Conservation (phyloP, 2,329 filamentous ascomycete genomes). For the Rhexocercosporidium sp. region DNA sequence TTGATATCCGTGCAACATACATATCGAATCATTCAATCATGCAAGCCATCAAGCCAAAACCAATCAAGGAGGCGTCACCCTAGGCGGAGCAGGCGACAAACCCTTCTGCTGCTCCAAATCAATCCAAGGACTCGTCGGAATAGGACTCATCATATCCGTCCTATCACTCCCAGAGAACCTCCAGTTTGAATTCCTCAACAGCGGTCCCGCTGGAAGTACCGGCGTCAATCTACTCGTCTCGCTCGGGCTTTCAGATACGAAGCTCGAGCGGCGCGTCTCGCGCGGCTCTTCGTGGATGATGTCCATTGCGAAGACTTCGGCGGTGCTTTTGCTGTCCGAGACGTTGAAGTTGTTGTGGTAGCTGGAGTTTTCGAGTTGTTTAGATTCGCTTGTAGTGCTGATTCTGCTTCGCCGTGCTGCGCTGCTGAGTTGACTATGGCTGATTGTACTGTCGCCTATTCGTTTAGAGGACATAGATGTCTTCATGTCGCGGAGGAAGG, state of each 20-base stretch:
- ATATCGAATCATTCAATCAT: not conserved
- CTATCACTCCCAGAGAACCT: not conserved
- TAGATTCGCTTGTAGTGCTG: not conserved
- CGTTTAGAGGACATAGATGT: conserved; percentile 45
- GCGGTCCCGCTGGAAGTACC: not conserved
- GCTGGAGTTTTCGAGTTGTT: not conserved
- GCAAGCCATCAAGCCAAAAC: not conserved
- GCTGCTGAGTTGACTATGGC: not conserved
- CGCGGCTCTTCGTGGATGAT: conserved; percentile 2
- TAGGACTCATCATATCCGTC: not conserved
- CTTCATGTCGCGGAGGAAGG: conserved; percentile 50
- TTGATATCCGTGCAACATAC: not conserved
- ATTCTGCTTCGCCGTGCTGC: not conserved
- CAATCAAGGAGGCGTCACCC: not conserved
- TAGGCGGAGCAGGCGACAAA: conserved; percentile 2
- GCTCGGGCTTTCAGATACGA: not conserved
- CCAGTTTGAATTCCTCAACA: not conserved
- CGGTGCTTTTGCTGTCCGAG: not conserved
- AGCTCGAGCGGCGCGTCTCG: not conserved
- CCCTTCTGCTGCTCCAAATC: not conserved
- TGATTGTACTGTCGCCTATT: not conserved
- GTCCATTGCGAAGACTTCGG: not conserved
- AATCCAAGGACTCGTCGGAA: not conserved
- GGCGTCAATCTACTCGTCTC: conserved; percentile 4
- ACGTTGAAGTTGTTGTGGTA: not conserved